Evolutionary conservation across 257 asterid species (phyloP).

Genomic region (Solanum corneliomulleri): DNA sequence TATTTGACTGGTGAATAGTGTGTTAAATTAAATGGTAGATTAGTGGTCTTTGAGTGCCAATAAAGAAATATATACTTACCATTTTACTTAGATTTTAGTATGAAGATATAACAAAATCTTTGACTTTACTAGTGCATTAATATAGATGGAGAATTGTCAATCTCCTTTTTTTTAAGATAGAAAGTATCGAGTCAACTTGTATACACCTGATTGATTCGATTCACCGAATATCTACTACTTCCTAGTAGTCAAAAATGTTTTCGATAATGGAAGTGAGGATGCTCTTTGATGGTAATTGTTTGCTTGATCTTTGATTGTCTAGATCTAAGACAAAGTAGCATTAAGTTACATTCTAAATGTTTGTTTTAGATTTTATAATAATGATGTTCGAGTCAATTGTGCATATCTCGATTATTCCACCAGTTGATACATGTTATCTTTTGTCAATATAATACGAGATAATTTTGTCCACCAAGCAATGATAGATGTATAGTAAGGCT

Average conservation of each 20-base stretch:
- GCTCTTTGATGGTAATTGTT: not conserved
- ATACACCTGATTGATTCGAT: not conserved
- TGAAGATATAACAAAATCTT: not conserved
- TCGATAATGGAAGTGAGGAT: not conserved
- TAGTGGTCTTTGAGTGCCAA: not conserved
- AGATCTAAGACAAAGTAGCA: not conserved
- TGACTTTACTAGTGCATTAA: not conserved
- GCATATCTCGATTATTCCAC: rapidly evolving
- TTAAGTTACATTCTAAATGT: not conserved
- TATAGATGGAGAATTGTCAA: not conserved
- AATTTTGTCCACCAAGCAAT: not conserved
- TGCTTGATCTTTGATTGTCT: not conserved
- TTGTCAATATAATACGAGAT: not conserved
- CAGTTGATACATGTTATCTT: not conserved
- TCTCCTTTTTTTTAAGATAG: not conserved
- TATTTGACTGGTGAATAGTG: not conserved
- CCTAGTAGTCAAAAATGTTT: not conserved
- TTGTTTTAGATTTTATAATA: not conserved
- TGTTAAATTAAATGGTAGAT: not conserved
- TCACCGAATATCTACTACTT: not conserved
- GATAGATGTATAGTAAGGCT: not conserved
- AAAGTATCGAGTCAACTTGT: not conserved
- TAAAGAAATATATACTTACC: not conserved
- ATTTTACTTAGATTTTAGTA: not conserved
- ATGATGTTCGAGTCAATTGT: not conserved